Evolutionary conservation across 1,139 yeast genomes (phyloP), one percentile per base, ranked within the genome.

Genomic region (Blastobotrys aristatus): DNA sequence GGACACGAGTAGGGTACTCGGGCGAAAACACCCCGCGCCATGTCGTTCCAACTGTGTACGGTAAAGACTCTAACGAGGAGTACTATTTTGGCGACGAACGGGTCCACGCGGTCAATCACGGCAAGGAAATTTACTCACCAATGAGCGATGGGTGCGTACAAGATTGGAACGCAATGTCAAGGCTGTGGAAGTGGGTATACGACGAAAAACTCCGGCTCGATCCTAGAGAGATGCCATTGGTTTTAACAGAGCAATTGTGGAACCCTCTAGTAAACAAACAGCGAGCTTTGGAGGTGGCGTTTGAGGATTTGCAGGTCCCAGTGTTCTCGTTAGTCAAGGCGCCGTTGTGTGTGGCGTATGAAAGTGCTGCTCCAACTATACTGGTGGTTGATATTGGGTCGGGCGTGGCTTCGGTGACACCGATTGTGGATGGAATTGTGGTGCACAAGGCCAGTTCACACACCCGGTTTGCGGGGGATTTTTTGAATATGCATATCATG

Each of bases 21-120:
- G 98, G 98, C 16, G 95, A 90, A 53, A 95, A 88, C 60, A 74
- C 78, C 51, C 99, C 99, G 13, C 79, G 83, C 53, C 71, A 82
- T 10, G 77, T 84, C 24, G 68, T 84, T 7, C 90, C 97, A 2
- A 85, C 96, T 1, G 64, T 56, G 18, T 71, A 70, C 53, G 71
- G 67, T 40, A 58, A 59, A 40, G 54, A 53, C 24, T 49, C 45
- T 22, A 48, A 53, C 6, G 59, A 55, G 21, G 49, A 53, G 30
- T 52, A 53, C 41, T 52, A 52, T 40, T 64, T 64, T 50, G 72
- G 67, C 37, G 69, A 68, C 48, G 64, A 62, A 41, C 60, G 59
- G 31, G 56, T 65, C 32, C 63, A 66, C 51, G 58, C 58, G 14
- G 61, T 66, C 14, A 57, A 62, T 6, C 58, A 68, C 5, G 66